Conservation (phyloP, 1,284 basidiomycete species). For the Fomitopsis schrenkii region DNA sequence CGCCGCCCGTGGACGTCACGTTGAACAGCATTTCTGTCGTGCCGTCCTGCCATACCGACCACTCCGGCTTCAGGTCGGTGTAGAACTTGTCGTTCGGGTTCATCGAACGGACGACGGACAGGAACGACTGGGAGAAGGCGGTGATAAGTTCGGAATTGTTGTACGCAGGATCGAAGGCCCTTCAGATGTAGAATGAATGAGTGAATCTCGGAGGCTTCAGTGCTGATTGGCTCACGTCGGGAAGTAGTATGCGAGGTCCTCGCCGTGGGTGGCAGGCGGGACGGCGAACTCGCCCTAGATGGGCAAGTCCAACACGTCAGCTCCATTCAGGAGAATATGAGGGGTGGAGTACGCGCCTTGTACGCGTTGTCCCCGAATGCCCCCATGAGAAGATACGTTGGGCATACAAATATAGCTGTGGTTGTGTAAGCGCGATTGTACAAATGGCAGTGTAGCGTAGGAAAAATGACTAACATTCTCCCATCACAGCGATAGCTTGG, state of each 20-base stretch:
- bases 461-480: not conserved
- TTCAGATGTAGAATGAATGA: not conserved
- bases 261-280: not conserved
- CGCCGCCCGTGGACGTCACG: not conserved
- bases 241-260: not conserved
- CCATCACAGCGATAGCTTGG: not conserved
- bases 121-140: not conserved
- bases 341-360: not conserved
- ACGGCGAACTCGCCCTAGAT: not conserved
- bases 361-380: not conserved
- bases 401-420: not conserved
- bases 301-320: not conserved
- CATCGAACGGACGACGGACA: not conserved
- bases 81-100: not conserved
- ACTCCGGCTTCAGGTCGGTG: not conserved
- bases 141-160: not conserved
- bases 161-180: not conserved
- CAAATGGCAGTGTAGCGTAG: not conserved
- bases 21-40: conserved; percentile 1
- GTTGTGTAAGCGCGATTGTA: not conserved
- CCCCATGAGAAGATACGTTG: not conserved
- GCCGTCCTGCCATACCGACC: not conserved
- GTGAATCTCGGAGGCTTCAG: not conserved
- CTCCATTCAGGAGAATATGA: not conserved
- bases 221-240: not conserved